Conservation (phyloP, 176 grass and related monocot species). For the Juncus effusus region DNA sequence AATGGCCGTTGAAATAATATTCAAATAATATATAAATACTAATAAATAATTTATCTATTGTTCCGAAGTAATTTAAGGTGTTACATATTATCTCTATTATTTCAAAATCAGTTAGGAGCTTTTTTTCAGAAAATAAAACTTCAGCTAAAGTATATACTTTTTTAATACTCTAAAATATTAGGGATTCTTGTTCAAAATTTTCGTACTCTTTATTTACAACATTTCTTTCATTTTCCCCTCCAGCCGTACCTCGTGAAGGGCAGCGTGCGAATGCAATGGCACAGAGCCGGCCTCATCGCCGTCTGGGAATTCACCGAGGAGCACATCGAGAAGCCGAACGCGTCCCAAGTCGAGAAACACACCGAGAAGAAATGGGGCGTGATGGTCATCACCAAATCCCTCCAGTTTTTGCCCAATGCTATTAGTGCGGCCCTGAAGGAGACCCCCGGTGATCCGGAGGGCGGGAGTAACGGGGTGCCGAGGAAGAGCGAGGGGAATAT, state of each 20-base stretch:
- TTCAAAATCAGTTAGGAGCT: too few species aligned
- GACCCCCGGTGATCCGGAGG: conserved; percentile 27
- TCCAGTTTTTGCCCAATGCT: conserved; percentile 69
- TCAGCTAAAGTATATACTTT: too few species aligned
- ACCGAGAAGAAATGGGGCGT: conserved; percentile 68
- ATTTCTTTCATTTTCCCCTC: conserved; percentile 8
- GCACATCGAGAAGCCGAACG: conserved; percentile 68
- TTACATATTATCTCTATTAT: too few species aligned
- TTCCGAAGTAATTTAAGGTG: too few species aligned
- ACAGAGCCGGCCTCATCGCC: conserved; percentile 83
- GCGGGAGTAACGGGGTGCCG: conserved; percentile 32
- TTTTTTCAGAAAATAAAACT: too few species aligned
- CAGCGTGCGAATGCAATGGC: conserved; percentile 91
- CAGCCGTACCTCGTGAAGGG: conserved; percentile 86
- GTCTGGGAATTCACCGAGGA: conserved; percentile 92
- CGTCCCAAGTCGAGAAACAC: conserved; percentile 49
- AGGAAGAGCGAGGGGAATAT: conserved; percentile 62
- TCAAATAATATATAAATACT: too few species aligned
- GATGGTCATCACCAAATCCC: conserved; percentile 97
- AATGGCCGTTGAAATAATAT: too few species aligned
- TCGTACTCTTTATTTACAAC: conserved; percentile 1
- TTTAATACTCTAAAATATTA: too few species aligned
- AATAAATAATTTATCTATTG: too few species aligned
- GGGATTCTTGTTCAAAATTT: background rate
- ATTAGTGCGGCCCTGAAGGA: conserved; percentile 83